These are phyloP conservation scores for Alternaria triticina DNA, from an alignment of 2,329 filamentous ascomycete species.

Conservation along the genomic window DNA sequence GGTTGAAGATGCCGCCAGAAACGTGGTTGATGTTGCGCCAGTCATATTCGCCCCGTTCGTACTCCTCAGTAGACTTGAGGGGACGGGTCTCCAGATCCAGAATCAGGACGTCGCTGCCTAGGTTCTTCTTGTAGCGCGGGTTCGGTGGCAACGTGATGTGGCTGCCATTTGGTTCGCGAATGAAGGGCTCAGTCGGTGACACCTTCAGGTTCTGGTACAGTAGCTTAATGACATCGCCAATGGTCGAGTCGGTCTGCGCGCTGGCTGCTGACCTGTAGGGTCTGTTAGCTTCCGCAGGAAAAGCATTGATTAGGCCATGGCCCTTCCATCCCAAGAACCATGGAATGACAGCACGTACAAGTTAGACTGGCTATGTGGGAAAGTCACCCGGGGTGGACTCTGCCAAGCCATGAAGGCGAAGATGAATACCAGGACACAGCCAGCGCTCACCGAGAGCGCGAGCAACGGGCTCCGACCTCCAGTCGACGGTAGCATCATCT, in stretches of 20 bases:
- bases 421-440: conserved; percentile 39
- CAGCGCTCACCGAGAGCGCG: conserved; percentile 39
- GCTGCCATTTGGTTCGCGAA: conserved; percentile 41
- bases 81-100: conserved; percentile 47
- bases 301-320: neutral
- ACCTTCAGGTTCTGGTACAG: conserved; percentile 41
- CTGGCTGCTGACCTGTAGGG: conserved; percentile 28
- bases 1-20: conserved; percentile 46
- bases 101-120: conserved; percentile 45
- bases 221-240: conserved; percentile 41
- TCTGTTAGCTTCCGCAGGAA: conserved; percentile 18
- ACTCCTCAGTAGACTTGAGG: conserved; percentile 40
- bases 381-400: conserved; percentile 33
- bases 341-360: conserved; percentile 28
- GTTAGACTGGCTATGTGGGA: conserved; percentile 27
- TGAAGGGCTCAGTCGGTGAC: conserved; percentile 34
- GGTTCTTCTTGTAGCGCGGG: conserved; percentile 39
- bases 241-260: conserved; percentile 30
- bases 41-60: conserved; percentile 40
- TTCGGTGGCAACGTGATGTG: conserved; percentile 38
- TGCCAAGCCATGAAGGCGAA: conserved; percentile 46
- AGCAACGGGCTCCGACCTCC: conserved; percentile 43
- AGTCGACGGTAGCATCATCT: conserved; percentile 39
- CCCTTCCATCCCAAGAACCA: neutral
- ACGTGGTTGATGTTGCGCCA: conserved; percentile 48